Percentiles rank a stretch among this genome's conserved stretches.
Evolutionary conservation across 1,139 yeast genomes (phyloP).

Genomic region (Yamadazyma mexicana): DNA sequence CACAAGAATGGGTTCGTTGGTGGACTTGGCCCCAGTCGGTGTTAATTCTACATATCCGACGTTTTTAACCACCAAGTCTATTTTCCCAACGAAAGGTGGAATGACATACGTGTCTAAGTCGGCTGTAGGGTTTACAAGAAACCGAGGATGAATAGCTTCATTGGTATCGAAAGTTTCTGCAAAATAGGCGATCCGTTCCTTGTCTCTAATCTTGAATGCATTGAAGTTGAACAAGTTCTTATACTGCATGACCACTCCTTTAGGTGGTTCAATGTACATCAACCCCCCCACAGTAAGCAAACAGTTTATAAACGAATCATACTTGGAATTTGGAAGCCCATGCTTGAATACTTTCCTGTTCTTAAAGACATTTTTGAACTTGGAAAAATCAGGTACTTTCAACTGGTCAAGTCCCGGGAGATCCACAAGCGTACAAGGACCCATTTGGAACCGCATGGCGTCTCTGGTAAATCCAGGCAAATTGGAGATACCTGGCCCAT

Average conservation of each 20-base stretch:
- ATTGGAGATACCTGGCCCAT: constrained; percentile 49
- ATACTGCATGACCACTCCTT: constrained; percentile 42
- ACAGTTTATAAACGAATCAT: constrained; percentile 41
- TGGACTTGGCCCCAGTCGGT: constrained; percentile 53
- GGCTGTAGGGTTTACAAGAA: constrained; percentile 13
- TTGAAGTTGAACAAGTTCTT: constrained; percentile 38
- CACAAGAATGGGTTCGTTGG: constrained; percentile 31
- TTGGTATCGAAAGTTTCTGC: neutral
- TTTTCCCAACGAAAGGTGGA: constrained; percentile 68
- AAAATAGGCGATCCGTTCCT: constrained; percentile 21
- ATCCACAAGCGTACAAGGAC: constrained; percentile 40
- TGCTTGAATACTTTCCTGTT: constrained; percentile 21
- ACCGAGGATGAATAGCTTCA: constrained; percentile 7
- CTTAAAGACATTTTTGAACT: constrained; percentile 28
- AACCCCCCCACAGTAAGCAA: constrained; percentile 62
- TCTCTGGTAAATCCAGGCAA: constrained; percentile 62
- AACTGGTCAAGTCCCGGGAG: constrained; percentile 55
- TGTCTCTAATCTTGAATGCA: constrained; percentile 23
- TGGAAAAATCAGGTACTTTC: constrained; percentile 21
- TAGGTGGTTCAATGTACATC: constrained; percentile 45
- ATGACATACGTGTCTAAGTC: constrained; percentile 45
- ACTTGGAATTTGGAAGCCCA: constrained; percentile 37
- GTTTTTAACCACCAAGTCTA: constrained; percentile 69
- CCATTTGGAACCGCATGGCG: constrained; percentile 33
- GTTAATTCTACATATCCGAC: constrained; percentile 65